Evolutionary conservation across 306 rosid genomes (phyloP).

Genomic region (Lathyrus sativus): DNA sequence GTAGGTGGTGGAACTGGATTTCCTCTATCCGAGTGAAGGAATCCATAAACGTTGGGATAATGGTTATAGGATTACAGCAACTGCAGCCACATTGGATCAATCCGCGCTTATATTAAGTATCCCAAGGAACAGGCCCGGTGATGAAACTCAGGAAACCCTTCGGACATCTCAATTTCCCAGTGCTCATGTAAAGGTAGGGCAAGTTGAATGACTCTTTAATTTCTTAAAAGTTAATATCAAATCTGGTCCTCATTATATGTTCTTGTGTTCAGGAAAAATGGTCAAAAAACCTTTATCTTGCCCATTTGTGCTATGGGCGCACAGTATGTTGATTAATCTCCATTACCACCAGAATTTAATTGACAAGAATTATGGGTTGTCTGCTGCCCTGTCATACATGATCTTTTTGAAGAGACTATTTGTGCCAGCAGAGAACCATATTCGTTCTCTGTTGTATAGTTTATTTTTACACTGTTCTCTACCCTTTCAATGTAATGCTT

Average conservation of each 20-base stretch:
- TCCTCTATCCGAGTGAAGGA: conserved; percentile 97
- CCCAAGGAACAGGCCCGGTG: conserved; percentile 80
- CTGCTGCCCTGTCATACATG: conserved; percentile 11
- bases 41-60: conserved; percentile 94
- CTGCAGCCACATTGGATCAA: conserved; percentile 96
- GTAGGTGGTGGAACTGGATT: conserved; percentile 96
- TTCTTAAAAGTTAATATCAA: conserved; percentile 16
- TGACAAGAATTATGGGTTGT: conserved; percentile 32
- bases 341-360: conserved; percentile 26
- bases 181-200: conserved; percentile 83
- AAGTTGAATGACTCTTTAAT: conserved; percentile 5
- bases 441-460: conserved; percentile 30
- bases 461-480: conserved; percentile 22
- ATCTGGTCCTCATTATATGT: conserved; percentile 19
- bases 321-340: conserved; percentile 75
- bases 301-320: conserved; percentile 90
- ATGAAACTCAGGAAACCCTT: conserved; percentile 95
- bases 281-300: conserved; percentile 83
- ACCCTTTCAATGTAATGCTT: conserved; percentile 23
- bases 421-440: conserved; percentile 29
- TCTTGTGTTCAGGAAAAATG: conserved; percentile 77
- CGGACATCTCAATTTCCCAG: conserved; percentile 97
- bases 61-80: conserved; percentile 88
- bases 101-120: conserved; percentile 91
- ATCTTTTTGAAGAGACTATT: conserved; percentile 25